A percentile compares a stretch with the other conserved stretches of the same genome.
Evolutionary conservation across 371 early-diverging fungal genomes (phyloP).

Genomic region (Dichotomocladium elegans): DNA sequence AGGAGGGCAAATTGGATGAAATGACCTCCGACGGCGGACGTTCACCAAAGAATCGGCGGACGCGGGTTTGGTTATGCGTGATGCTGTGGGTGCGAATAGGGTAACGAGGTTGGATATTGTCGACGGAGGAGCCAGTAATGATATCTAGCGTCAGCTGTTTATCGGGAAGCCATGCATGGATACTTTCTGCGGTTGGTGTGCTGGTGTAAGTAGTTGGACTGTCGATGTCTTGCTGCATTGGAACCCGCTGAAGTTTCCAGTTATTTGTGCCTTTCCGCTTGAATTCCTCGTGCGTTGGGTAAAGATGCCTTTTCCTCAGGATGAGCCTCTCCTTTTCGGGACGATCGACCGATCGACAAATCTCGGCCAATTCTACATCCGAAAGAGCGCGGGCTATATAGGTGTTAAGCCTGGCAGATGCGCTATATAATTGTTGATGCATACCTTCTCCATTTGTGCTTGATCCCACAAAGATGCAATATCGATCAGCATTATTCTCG

Average conservation of each 20-base stretch:
- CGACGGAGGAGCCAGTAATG: conserved; percentile 18
- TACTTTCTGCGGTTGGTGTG: background rate
- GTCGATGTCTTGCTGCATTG: conserved; percentile 3
- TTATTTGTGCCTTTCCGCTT: conserved; percentile 49
- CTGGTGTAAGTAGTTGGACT: background rate
- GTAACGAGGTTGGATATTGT: background rate
- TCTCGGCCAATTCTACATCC: conserved; percentile 67
- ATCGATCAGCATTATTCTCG: conserved; percentile 51
- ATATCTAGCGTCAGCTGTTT: conserved; percentile 23
- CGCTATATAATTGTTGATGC: too few species aligned
- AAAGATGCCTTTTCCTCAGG: conserved; percentile 69
- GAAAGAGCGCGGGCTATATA: conserved; percentile 56
- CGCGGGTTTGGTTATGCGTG: conserved; percentile 9
- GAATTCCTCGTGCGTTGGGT: conserved; percentile 56
- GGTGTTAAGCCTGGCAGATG: too few species aligned
- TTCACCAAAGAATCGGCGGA: conserved; percentile 78
- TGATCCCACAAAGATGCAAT: conserved; percentile 61
- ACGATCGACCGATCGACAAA: conserved; percentile 65
- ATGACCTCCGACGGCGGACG: conserved; percentile 92
- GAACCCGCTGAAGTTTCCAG: conserved; percentile 5
- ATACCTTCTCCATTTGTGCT: conserved; percentile 60
- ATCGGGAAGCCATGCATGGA: conserved; percentile 14
- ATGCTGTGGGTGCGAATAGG: background rate
- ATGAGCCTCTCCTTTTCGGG: conserved; percentile 76
- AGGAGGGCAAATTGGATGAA: conserved; percentile 79